Evolutionary conservation across 176 grass and related monocot genomes (phyloP), one percentile per base, ranked within the genome.

Genomic region (Ananas comosus): DNA sequence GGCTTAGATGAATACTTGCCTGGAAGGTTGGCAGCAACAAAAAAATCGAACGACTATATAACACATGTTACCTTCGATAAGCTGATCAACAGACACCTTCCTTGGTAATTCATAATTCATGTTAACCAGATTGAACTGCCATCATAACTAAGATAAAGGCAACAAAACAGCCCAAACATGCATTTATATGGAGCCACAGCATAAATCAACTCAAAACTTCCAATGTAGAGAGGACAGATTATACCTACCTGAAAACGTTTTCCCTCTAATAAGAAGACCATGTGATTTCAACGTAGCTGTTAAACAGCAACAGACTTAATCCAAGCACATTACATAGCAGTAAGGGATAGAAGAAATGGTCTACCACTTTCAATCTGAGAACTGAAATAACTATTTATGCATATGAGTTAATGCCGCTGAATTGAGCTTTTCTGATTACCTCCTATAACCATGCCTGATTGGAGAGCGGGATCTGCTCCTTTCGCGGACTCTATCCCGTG

Each of bases 401-500:
- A 67, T 85, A 77, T 84, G 69, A 80, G 80, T 76, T 82, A 82
- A 83, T 66, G 73, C 76, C 85, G 83, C 56, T 80, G 70, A 87
- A 74, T 74, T 79, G 83, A 81, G 71, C 80, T 84, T 86, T 83
- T 77, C 63, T 71, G 80, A 76, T 78, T 65, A 77, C 29, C 51
- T 91, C 76, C 79, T 68, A 69, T 84, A 82, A 61, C 76, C 79
- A 89, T 76, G 88, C 74, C 81, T 84, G 53, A 72, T 58, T 59
- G 92, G 88, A 85, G 92, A 92, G 66, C 75, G 79, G 64, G 92
- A 96, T 42, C 83, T 86, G 70, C 92, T 96, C 65, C 80, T 83
- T 72, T 50, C 72, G 63, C 78, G 71, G 63, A 72, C 64, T 63
- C 80, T 78, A 61, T 83, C 66, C 0, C 67, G 81, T 73, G 51